phyloP scores from a whole-genome alignment of 2,329 filamentous ascomycete genomes.

The Dactylellina cionopaga region DNA sequence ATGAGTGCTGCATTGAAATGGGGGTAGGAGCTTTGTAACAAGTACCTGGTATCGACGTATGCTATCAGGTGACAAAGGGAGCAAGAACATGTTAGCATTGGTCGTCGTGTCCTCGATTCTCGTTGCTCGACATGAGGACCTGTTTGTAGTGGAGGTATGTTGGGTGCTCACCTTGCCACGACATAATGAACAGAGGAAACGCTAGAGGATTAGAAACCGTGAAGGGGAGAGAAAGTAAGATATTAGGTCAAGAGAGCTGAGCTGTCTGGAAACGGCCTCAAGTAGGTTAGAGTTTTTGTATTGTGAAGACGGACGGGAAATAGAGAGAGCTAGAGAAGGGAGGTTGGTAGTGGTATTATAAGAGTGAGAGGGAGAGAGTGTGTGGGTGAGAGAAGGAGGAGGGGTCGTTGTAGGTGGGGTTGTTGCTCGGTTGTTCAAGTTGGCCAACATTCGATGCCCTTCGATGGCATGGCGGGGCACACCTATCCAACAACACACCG shows the following conservation, averaged over 20 bases:
- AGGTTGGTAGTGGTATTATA: too few species aligned
- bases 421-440: background rate
- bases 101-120: too few species aligned
- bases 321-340: background rate
- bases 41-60: constrained; percentile 47
- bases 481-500: too few species aligned
- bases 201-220: constrained; percentile 11
- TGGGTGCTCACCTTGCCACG: constrained; percentile 55
- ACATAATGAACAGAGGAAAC: constrained; percentile 55
- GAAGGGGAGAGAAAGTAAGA: constrained; percentile 56
- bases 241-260: constrained; percentile 12
- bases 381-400: background rate
- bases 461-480: too few species aligned
- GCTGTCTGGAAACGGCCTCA: background rate
- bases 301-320: constrained; percentile 1
- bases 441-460: background rate
- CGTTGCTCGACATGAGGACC: too few species aligned
- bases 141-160: background rate
- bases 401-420: background rate
- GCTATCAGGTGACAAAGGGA: background rate
- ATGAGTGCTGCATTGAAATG: too few species aligned
- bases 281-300: too few species aligned
- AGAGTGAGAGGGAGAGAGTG: too few species aligned
- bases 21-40: background rate
- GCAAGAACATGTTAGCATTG: too few species aligned